Evolutionary conservation across 2,329 filamentous ascomycete species (phyloP).

Genomic region (Fusarium azukiicola): DNA sequence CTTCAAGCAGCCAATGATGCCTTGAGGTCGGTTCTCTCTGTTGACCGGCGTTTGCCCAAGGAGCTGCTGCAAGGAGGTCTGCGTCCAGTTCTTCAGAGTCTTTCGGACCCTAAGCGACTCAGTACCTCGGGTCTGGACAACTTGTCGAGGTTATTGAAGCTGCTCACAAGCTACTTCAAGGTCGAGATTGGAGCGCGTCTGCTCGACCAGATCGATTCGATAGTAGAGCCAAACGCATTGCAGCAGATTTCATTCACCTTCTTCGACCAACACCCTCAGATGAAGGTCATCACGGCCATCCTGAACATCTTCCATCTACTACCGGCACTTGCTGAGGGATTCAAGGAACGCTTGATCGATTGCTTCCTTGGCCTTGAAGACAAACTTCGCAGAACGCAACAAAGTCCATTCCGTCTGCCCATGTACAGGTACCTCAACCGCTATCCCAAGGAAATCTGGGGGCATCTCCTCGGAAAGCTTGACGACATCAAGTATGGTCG

Average conservation of each 20-base stretch:
- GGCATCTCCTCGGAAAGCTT: constrained; percentile 88
- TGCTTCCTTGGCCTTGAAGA: constrained; percentile 94
- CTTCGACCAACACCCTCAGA: constrained; percentile 94
- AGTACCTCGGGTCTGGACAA: constrained; percentile 95
- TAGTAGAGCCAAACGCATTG: constrained; percentile 89
- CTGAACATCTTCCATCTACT: constrained; percentile 99
- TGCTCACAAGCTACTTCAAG: constrained; percentile 99
- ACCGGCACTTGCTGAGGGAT: constrained; percentile 92
- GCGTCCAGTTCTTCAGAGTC: constrained; percentile 96
- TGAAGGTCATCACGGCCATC: constrained; percentile 97
- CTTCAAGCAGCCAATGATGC: constrained; percentile 97
- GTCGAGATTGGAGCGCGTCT: constrained; percentile 96
- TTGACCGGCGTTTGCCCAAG: constrained; percentile 95
- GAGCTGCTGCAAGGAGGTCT: constrained; percentile 97
- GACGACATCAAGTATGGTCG: constrained; percentile 94
- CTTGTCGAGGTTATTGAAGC: constrained; percentile 91
- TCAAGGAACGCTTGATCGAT: constrained; percentile 94
- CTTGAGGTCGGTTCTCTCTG: constrained; percentile 91
- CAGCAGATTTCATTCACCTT: constrained; percentile 97
- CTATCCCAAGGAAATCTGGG: constrained; percentile 94
- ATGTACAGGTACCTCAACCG: constrained; percentile 96
- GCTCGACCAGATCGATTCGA: constrained; percentile 95
- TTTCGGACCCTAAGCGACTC: constrained; percentile 95
- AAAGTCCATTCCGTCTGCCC: constrained; percentile 94
- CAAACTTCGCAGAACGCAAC: constrained; percentile 90